Percentiles rank a stretch among this genome's conserved stretches.
Evolutionary conservation across 371 early-diverging fungal genomes (phyloP).

Genomic region (Mortierella polycephala): DNA sequence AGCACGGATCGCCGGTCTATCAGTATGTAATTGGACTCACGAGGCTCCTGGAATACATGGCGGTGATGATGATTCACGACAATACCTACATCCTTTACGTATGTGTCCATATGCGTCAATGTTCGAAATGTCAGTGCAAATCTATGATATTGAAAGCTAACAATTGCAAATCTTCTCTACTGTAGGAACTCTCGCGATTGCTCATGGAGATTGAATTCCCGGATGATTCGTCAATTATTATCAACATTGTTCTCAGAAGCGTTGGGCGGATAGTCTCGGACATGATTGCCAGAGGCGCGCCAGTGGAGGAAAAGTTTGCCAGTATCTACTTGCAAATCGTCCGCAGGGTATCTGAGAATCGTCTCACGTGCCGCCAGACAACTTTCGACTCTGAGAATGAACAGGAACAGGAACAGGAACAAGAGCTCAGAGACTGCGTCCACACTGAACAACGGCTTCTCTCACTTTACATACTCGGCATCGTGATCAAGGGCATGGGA

Average conservation of each 20-base stretch:
- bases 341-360: slow-evolving; percentile 41
- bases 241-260: slow-evolving; percentile 53
- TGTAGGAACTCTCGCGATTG: slow-evolving; percentile 55
- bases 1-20: slow-evolving; percentile 48
- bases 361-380: not conserved
- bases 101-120: not conserved
- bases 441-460: slow-evolving; percentile 54
- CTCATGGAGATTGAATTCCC: slow-evolving; percentile 54
- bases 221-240: slow-evolving; percentile 39
- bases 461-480: slow-evolving; percentile 46
- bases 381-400: not conserved
- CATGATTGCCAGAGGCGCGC: slow-evolving; percentile 41
- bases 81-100: slow-evolving; percentile 51
- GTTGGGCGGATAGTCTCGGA: slow-evolving; percentile 51
- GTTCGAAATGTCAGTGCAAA: not conserved
- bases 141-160: not conserved
- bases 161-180: not conserved
- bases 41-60: slow-evolving; percentile 53
- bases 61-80: slow-evolving; percentile 54
- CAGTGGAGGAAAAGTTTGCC: slow-evolving; percentile 51
- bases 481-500: slow-evolving; percentile 49
- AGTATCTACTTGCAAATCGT: slow-evolving; percentile 55
- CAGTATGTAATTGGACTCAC: slow-evolving; percentile 51
- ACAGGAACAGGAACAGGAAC: slow-evolving; percentile 30
- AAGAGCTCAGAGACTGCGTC: slow-evolving; percentile 46